Conservation (phyloP, 345 rosid species). For the Orychophragmus violaceus region DNA sequence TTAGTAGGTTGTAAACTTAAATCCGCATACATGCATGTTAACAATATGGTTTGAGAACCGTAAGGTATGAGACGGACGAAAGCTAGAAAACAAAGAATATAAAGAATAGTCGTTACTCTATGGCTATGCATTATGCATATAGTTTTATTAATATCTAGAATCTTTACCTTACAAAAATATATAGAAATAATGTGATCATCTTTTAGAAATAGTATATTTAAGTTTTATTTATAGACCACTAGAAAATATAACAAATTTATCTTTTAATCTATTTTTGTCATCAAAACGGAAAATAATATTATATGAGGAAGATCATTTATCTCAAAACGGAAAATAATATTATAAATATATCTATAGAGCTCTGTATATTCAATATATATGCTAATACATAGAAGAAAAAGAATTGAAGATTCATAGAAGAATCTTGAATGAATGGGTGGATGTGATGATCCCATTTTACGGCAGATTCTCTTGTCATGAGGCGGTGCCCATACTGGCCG, state of each 20-base stretch:
- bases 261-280: neutral
- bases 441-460: slow-evolving; percentile 28
- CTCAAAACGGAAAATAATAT: neutral
- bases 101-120: neutral
- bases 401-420: slow-evolving; percentile 15
- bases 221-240: neutral
- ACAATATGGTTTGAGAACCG: neutral
- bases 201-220: neutral
- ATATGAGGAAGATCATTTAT: neutral
- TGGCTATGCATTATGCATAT: neutral
- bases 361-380: neutral
- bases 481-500: slow-evolving; percentile 10
- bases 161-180: neutral
- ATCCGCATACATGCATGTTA: neutral
- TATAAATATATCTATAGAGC: neutral
- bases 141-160: neutral
- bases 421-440: slow-evolving; percentile 21
- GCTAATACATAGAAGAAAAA: no score
- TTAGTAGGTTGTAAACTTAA: neutral
- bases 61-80: neutral
- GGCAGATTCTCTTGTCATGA: slow-evolving; percentile 21
- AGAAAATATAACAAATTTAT: neutral
- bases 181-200: neutral
- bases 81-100: neutral
- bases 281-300: neutral